Conservation (phyloP, 1,284 basidiomycete genomes). For the Fomes fomentarius region DNA sequence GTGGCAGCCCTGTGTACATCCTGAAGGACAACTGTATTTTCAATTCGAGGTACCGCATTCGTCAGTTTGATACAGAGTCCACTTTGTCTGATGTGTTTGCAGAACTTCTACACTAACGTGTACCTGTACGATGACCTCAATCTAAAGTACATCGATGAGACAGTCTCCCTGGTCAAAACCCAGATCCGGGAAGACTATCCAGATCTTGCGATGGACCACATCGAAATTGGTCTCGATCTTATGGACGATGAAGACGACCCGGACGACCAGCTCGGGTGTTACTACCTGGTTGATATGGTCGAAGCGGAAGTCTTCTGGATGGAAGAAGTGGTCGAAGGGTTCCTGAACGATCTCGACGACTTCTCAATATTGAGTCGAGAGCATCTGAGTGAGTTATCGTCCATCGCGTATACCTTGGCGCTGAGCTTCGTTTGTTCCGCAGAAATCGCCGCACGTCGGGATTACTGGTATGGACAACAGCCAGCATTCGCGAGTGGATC, state of each 20-base stretch:
- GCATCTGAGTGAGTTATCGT: conserved; percentile 19
- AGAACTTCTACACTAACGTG: conserved; percentile 17
- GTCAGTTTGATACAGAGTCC: neutral
- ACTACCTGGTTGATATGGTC: conserved; percentile 22
- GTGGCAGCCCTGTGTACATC: conserved; percentile 25
- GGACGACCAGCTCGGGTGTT: conserved; percentile 13
- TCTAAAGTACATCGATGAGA: conserved; percentile 3
- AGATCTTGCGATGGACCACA: conserved; percentile 1
- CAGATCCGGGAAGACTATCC: neutral
- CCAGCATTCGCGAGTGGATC: no score
- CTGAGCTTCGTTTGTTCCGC: no score
- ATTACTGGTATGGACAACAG: conserved; percentile 14
- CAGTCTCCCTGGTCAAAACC: neutral
- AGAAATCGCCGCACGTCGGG: neutral
- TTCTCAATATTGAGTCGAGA: conserved; percentile 1
- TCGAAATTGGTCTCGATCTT: conserved; percentile 19
- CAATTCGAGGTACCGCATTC: neutral
- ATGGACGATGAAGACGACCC: conserved; percentile 6
- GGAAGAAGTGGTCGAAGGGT: neutral
- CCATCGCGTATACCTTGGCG: no score
- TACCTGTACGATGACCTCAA: conserved; percentile 9
- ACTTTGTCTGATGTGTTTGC: no score
- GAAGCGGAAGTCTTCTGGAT: conserved; percentile 25
- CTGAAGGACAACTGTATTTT: conserved; percentile 29
- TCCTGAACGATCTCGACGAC: neutral